Conservation (phyloP, 108 stramenopile species). For the Epipyxis sp. region DNA sequence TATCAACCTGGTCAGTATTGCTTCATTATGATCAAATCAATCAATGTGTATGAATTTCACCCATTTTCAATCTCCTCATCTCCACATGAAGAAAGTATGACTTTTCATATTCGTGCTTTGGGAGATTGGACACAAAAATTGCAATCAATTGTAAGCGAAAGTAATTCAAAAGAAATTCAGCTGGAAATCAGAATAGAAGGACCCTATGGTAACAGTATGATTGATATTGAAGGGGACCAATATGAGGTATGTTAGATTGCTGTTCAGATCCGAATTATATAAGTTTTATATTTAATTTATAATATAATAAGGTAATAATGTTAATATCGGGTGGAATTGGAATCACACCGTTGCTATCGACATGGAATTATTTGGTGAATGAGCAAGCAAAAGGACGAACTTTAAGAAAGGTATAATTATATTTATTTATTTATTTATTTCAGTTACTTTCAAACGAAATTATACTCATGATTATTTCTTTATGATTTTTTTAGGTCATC, state of each 20-base stretch:
- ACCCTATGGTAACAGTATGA: neutral
- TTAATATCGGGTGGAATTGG: neutral
- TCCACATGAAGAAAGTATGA: neutral
- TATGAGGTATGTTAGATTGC: no score
- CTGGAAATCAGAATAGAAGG: no score
- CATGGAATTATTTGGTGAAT: neutral
- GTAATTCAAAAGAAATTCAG: no score
- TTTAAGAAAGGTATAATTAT: no score
- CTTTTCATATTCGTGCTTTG: neutral
- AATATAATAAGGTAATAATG: neutral
- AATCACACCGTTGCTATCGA: neutral
- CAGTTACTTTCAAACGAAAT: no score
- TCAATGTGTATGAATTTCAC: conserved; percentile 3
- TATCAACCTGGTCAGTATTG: conserved; percentile 4
- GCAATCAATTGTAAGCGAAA: neutral
- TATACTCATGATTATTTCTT: no score
- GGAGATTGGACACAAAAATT: conserved; percentile 12
- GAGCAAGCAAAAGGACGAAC: no score
- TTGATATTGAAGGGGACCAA: no score
- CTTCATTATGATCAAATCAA: neutral
- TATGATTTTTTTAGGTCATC: no score
- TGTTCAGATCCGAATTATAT: no score
- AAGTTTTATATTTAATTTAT: no score
- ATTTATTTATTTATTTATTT: no score
- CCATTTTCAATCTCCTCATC: neutral